Percentiles rank a stretch among this genome's conserved stretches.
Evolutionary conservation across 2,329 filamentous ascomycete species (phyloP).

Genomic region (Metarhizium album): DNA sequence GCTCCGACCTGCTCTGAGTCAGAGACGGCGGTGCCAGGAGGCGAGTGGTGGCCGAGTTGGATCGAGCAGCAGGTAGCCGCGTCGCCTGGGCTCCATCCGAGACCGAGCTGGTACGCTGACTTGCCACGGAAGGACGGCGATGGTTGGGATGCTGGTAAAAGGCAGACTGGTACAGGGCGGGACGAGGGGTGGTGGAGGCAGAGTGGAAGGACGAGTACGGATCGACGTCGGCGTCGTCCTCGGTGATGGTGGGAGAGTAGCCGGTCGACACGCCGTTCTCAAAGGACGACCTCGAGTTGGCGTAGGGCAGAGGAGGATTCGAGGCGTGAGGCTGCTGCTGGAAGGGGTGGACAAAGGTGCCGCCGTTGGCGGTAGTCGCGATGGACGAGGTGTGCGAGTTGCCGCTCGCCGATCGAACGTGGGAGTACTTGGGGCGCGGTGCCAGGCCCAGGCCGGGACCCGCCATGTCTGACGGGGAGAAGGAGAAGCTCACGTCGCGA

Average conservation of each 20-base stretch:
- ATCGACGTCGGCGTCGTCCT: slow-evolving; percentile 35
- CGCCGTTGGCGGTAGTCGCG: slow-evolving; percentile 41
- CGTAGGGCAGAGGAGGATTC: slow-evolving; percentile 48
- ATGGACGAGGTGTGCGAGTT: slow-evolving; percentile 43
- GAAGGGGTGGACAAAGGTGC: slow-evolving; percentile 51
- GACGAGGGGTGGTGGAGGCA: slow-evolving; percentile 5
- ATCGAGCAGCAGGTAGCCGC: slow-evolving; percentile 16
- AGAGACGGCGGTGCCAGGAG: slow-evolving; percentile 30
- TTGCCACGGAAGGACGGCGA: slow-evolving; percentile 21
- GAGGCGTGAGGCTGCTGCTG: slow-evolving; percentile 52
- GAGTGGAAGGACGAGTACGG: slow-evolving; percentile 9
- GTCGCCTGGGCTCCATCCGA: slow-evolving; percentile 22
- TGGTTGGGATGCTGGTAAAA: slow-evolving; percentile 11
- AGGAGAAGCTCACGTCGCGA: slow-evolving; percentile 36
- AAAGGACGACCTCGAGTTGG: slow-evolving; percentile 43
- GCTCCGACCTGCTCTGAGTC: slow-evolving; percentile 35
- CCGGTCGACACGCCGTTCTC: slow-evolving; percentile 25
- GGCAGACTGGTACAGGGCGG: slow-evolving; percentile 6
- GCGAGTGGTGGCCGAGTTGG: slow-evolving; percentile 17
- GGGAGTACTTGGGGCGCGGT: slow-evolving; percentile 31
- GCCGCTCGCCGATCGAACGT: slow-evolving; percentile 48
- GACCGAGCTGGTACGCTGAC: slow-evolving; percentile 23
- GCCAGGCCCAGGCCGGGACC: slow-evolving; percentile 7
- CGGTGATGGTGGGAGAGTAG: slow-evolving; percentile 44
- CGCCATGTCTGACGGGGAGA: slow-evolving; percentile 24